Evolutionary conservation across 495 filamentous ascomycete genomes (phyloP).

Genomic region (Aspergillus conjunctus): DNA sequence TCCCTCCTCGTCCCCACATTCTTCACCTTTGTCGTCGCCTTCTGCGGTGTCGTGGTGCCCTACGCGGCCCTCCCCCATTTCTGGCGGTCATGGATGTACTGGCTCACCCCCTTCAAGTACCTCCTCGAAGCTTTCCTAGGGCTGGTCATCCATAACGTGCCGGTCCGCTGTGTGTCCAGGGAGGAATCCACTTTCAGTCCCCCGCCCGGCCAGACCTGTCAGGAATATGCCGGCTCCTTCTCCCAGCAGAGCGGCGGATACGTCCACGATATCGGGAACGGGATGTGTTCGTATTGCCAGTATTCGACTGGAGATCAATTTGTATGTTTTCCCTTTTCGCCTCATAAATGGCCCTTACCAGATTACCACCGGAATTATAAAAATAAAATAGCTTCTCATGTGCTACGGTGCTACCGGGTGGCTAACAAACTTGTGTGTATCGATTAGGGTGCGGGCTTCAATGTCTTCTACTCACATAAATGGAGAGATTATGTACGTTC

Average conservation of each 20-base stretch:
- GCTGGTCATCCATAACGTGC: constrained; percentile 54
- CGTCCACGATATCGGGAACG: constrained; percentile 45
- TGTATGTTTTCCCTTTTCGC: constrained; percentile 33
- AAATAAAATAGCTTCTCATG: too few relatives aligned
- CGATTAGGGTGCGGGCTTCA: constrained; percentile 48
- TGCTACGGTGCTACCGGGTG: not conserved
- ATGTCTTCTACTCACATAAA: constrained; percentile 55
- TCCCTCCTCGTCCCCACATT: constrained; percentile 67
- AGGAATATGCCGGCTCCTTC: constrained; percentile 52
- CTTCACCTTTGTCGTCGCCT: constrained; percentile 64
- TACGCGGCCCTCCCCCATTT: constrained; percentile 57
- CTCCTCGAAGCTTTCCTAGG: constrained; percentile 60
- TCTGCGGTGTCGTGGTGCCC: constrained; percentile 66
- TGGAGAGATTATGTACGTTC: constrained; percentile 63
- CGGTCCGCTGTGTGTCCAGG: constrained; percentile 53
- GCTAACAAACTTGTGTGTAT: constrained; percentile 11
- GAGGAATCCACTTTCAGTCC: constrained; percentile 61
- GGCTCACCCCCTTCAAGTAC: constrained; percentile 64
- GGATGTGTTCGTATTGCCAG: constrained; percentile 63
- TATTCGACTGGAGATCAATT: constrained; percentile 60
- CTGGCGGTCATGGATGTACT: constrained; percentile 72
- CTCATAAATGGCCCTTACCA: too few relatives aligned
- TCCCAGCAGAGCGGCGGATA: constrained; percentile 52
- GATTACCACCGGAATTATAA: too few relatives aligned
- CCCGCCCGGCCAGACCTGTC: constrained; percentile 54